phyloP scores from a whole-genome alignment of 352 stramenopile species.

The Pythium myriotylum region DNA sequence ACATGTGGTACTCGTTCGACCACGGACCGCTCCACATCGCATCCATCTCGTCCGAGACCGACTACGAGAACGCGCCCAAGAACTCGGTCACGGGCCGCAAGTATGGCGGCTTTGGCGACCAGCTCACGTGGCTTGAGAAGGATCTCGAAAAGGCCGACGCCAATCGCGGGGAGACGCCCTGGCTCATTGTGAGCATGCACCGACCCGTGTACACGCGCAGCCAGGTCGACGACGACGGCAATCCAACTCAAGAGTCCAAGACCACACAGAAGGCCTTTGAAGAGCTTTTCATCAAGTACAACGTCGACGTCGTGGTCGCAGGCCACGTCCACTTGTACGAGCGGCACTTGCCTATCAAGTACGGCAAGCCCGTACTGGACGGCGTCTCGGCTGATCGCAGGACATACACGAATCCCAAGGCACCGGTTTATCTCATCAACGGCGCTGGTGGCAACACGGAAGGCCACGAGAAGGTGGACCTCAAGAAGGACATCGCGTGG shows the following conservation, averaged over 20 bases:
- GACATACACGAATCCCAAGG: conserved; percentile 57
- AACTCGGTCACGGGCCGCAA: conserved; percentile 43
- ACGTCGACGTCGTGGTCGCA: conserved; percentile 83
- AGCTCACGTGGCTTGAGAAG: conserved; percentile 52
- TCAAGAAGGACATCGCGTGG: conserved; percentile 35
- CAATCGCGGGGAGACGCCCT: conserved; percentile 48
- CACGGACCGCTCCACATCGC: conserved; percentile 66
- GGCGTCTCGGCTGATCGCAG: conserved; percentile 55
- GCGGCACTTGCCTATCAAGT: conserved; percentile 59
- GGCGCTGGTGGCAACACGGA: conserved; percentile 68
- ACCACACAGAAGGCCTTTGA: conserved; percentile 68
- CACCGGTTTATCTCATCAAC: conserved; percentile 69
- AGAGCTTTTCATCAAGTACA: conserved; percentile 82
- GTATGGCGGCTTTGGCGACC: conserved; percentile 53
- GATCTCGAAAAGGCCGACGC: conserved; percentile 49
- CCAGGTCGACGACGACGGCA: conserved; percentile 3
- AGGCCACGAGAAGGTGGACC: conserved; percentile 27
- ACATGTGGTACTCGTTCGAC: conserved; percentile 62
- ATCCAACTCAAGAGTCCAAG: conserved; percentile 19
- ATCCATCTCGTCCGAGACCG: conserved; percentile 69
- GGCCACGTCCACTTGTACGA: conserved; percentile 90
- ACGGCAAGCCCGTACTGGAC: conserved; percentile 40
- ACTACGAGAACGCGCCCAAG: conserved; percentile 37
- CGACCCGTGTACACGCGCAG: conserved; percentile 53
- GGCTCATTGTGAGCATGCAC: conserved; percentile 59